Evolutionary conservation across 164 flowering plant genomes (phyloP), one percentile per base, ranked within the genome.

Genomic region (Umbellularia californica): DNA sequence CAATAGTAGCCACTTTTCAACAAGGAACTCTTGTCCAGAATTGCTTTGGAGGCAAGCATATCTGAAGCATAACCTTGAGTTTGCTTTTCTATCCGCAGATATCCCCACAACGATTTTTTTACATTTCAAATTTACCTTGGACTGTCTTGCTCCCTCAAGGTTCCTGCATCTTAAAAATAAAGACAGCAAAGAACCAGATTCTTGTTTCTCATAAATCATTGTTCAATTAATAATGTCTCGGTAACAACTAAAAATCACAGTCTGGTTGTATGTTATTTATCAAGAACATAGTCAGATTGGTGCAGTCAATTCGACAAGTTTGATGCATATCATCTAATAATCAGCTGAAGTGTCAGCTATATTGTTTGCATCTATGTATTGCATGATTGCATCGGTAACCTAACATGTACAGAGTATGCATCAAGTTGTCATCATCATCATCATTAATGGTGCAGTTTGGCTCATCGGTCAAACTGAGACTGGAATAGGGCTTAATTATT

Each of bases 11-110:
- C 83, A 79, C 64, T 80, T 88, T 68, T 74, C 89, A 69, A 70
- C 84, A 47, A 85, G 95, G 81, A 87, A 86, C 77, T 90, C 99
- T 67, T 86, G 92, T 65, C 87, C 99, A 19, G 92, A 98, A 52
- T 85, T 96, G 79, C 82, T 96, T 67, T 96, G 99, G 99, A 96
- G 99, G 99, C 91, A 88, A 50, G 69, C 47, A 2, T 75, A 64
- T 55, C 60, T 55, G 11, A 15, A 17, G 20, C 13, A 55, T 55
- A 55, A 55, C 20, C 20, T 55, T 55, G 5, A 15, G 60, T 55
- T 55, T 14, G 58, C 1, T 55, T 55, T 15, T 19, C 17, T 55
- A 5, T 15, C 15, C n/a, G 3, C 20, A 52, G 20, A 19, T 55
- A 35, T 35, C 60, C 17, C 60, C 17, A 15, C 60, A 55, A 55